Percentiles rank a stretch among this genome's conserved stretches.
These are phyloP conservation scores for Trichoderma simmonsii DNA, from an alignment of 2,329 filamentous ascomycete genomes.

Conservation along the genomic window DNA sequence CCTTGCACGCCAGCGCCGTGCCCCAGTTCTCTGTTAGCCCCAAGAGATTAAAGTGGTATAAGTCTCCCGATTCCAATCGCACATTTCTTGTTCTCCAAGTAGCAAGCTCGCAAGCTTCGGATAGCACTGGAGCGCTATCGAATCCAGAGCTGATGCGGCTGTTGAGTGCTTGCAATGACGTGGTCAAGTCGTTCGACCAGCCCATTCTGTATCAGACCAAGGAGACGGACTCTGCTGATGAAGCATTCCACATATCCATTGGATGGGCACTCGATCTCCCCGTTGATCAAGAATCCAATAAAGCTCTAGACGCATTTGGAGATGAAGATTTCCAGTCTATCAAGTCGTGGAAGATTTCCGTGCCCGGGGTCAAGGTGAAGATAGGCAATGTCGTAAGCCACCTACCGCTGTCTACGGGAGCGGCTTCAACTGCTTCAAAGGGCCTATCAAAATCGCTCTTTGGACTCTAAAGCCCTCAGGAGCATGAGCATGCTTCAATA, in stretches of 20 bases:
- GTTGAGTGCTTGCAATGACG: constrained; percentile 63
- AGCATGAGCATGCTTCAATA: background rate
- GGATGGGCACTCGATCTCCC: constrained; percentile 72
- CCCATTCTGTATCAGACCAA: constrained; percentile 62
- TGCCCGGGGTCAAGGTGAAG: constrained; percentile 67
- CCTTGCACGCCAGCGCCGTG: constrained; percentile 34
- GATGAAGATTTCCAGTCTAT: constrained; percentile 31
- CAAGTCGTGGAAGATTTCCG: constrained; percentile 46
- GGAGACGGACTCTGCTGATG: constrained; percentile 25
- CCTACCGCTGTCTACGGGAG: constrained; percentile 36
- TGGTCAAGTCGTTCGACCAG: constrained; percentile 60
- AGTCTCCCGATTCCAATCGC: constrained; percentile 58
- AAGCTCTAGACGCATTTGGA: constrained; percentile 27
- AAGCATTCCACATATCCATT: constrained; percentile 81
- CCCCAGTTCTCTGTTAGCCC: constrained; percentile 40
- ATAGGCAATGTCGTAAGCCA: constrained; percentile 67
- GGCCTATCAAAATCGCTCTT: constrained; percentile 15
- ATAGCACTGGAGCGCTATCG: constrained; percentile 27
- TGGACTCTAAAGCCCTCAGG: background rate
- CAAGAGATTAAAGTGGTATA: constrained; percentile 46
- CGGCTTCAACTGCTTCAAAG: constrained; percentile 2
- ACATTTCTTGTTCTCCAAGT: constrained; percentile 82
- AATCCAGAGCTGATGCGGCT: constrained; percentile 59
- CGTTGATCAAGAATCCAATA: constrained; percentile 35
- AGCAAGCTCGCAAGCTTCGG: constrained; percentile 24